Evolutionary conservation across 306 rosid species (phyloP).

Genomic region (Prunus dulcis): DNA sequence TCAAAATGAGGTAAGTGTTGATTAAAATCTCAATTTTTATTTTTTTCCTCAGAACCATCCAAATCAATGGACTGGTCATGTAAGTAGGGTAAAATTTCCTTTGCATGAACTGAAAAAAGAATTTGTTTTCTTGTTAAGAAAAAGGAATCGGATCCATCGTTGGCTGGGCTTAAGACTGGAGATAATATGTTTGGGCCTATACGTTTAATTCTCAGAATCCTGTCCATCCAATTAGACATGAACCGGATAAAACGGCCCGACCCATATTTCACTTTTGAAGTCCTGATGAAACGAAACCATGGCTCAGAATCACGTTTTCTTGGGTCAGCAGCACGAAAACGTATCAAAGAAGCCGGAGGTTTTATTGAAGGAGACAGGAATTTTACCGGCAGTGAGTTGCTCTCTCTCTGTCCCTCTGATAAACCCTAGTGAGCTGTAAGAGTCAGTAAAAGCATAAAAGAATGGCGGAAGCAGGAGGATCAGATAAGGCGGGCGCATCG

Average conservation of each 20-base stretch:
- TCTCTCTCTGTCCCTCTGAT: background rate
- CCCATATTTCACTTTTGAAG: background rate
- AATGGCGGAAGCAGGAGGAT: slow-evolving; percentile 62
- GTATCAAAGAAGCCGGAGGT: background rate
- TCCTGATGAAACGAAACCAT: background rate
- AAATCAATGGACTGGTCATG: too few relatives aligned
- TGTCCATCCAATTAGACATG: background rate
- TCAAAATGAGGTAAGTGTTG: too few relatives aligned
- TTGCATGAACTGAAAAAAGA: too few relatives aligned
- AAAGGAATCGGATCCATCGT: too few relatives aligned
- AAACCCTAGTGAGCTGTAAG: slow-evolving; percentile 15
- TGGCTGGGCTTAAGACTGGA: too few relatives aligned
- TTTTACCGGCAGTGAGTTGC: background rate
- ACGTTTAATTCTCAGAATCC: background rate
- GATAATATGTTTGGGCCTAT: background rate
- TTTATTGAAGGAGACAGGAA: background rate
- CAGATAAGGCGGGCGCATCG: slow-evolving; percentile 28
- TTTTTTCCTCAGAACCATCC: too few relatives aligned
- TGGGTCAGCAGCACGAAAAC: background rate
- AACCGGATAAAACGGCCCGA: background rate
- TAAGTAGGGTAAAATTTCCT: too few relatives aligned
- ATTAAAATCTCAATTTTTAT: too few relatives aligned
- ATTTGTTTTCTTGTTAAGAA: too few relatives aligned
- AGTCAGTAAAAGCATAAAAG: slow-evolving; percentile 1
- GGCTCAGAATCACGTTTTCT: background rate